Conservation (phyloP, 306 rosid genomes). For the Sicyos edulis region DNA sequence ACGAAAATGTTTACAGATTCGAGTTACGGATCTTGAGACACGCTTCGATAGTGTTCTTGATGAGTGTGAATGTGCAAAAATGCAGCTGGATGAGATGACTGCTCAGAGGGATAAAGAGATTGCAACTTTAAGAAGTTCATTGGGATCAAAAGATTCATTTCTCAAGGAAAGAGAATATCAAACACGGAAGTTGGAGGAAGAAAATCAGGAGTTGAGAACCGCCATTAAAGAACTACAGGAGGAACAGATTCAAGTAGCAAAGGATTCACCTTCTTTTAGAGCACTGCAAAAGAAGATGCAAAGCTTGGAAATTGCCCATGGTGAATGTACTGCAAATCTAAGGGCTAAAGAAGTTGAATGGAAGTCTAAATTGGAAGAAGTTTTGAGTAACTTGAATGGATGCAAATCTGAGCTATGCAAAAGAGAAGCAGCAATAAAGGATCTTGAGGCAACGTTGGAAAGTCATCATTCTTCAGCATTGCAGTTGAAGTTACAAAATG, state of each 20-base stretch:
- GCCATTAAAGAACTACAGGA: conserved; percentile 63
- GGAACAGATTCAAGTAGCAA: conserved; percentile 64
- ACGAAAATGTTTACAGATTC: conserved; percentile 57
- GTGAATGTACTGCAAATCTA: conserved; percentile 38
- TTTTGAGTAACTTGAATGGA: conserved; percentile 30
- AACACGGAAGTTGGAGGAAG: conserved; percentile 54
- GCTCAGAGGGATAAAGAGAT: conserved; percentile 46
- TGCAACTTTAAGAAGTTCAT: conserved; percentile 48
- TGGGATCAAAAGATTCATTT: conserved; percentile 48
- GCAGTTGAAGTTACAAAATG: conserved; percentile 60
- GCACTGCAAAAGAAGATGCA: conserved; percentile 55
- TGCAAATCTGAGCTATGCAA: conserved; percentile 38
- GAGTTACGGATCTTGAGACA: conserved; percentile 44
- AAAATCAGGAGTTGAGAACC: conserved; percentile 47
- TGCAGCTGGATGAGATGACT: conserved; percentile 37
- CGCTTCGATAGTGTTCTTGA: conserved; percentile 30
- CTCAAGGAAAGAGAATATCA: conserved; percentile 52
- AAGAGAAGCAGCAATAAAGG: conserved; percentile 37
- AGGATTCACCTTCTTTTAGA: conserved; percentile 53
- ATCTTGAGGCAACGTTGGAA: conserved; percentile 50
- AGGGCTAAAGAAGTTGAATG: conserved; percentile 31
- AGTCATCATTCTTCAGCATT: conserved; percentile 30
- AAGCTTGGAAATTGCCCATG: conserved; percentile 48
- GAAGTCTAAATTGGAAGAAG: conserved; percentile 23
- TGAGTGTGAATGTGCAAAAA: conserved; percentile 39